Conservation (phyloP, 2,329 filamentous ascomycete genomes). For the Elsinoe fawcettii region DNA sequence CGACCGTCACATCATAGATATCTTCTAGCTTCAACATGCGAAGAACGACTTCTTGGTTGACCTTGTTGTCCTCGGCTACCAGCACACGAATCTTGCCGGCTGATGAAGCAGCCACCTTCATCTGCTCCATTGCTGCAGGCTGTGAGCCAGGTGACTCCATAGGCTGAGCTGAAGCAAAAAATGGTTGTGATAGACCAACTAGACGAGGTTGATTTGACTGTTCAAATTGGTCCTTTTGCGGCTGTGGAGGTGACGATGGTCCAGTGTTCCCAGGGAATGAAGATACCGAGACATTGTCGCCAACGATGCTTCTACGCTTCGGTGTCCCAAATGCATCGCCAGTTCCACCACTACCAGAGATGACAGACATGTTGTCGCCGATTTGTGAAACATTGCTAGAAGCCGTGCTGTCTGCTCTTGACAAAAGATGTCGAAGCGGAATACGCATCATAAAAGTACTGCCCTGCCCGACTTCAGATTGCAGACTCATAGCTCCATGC, state of each 20-base stretch:
- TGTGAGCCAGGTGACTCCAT: slow-evolving; percentile 52
- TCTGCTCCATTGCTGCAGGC: slow-evolving; percentile 57
- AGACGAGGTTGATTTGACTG: slow-evolving; percentile 58
- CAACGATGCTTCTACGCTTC: slow-evolving; percentile 16
- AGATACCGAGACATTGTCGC: slow-evolving; percentile 9
- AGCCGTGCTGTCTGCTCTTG: slow-evolving; percentile 50
- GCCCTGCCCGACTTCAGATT: slow-evolving; percentile 64
- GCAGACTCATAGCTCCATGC: slow-evolving; percentile 66
- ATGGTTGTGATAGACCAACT: slow-evolving; percentile 74
- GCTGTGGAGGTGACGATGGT: slow-evolving; percentile 20
- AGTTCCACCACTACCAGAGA: background rate
- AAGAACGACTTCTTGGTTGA: slow-evolving; percentile 53
- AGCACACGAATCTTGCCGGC: slow-evolving; percentile 65
- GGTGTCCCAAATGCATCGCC: slow-evolving; percentile 17
- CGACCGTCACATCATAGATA: slow-evolving; percentile 80
- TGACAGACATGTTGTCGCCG: slow-evolving; percentile 24
- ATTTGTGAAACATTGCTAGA: slow-evolving; percentile 25
- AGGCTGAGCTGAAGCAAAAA: slow-evolving; percentile 52
- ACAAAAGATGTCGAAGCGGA: slow-evolving; percentile 67
- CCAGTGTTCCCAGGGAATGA: slow-evolving; percentile 19
- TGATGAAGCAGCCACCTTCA: slow-evolving; percentile 52
- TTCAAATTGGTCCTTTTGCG: slow-evolving; percentile 44
- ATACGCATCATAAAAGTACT: slow-evolving; percentile 78
- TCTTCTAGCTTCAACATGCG: slow-evolving; percentile 68
- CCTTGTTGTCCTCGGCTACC: slow-evolving; percentile 72